Conservation (phyloP, 768 basidiomycete species). For the Phaeotremella skinneri region DNA sequence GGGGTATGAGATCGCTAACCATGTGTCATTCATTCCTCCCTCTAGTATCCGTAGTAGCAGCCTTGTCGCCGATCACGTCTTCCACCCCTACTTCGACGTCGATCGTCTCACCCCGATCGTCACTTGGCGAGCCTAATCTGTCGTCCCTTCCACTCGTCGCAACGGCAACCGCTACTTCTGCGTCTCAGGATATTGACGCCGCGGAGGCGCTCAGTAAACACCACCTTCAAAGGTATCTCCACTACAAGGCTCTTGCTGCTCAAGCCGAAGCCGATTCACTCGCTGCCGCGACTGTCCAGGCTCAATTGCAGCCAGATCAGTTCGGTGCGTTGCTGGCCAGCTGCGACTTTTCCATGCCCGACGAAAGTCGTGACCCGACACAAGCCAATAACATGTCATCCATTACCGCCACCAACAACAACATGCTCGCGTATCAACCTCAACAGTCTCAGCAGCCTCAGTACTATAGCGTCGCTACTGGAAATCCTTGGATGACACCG, state of each 20-base stretch:
- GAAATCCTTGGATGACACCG: not conserved
- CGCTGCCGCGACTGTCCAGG: slow-evolving; percentile 8
- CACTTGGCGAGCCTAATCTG: not conserved
- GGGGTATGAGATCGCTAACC: slow-evolving; percentile 6
- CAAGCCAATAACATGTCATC: not conserved
- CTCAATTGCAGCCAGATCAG: slow-evolving; percentile 10
- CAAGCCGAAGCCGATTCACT: slow-evolving; percentile 30
- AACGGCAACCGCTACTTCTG: not conserved
- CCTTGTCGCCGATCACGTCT: slow-evolving; percentile 16
- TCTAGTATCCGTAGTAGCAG: slow-evolving; percentile 12
- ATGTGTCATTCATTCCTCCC: not conserved
- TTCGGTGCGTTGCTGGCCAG: slow-evolving; percentile 24
- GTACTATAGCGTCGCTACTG: slow-evolving; percentile 15
- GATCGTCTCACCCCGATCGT: slow-evolving; percentile 4
- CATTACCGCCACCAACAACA: slow-evolving; percentile 8
- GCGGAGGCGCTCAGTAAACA: slow-evolving; percentile 40
- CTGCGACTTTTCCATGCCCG: slow-evolving; percentile 23
- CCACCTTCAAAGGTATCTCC: slow-evolving; percentile 40
- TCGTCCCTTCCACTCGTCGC: slow-evolving; percentile 3
- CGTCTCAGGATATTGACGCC: slow-evolving; percentile 14
- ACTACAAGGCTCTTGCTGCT: slow-evolving; percentile 42
- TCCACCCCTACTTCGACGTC: slow-evolving; percentile 13
- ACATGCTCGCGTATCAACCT: slow-evolving; percentile 30
- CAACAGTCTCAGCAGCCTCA: slow-evolving; percentile 10
- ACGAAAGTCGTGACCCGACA: not conserved